These are phyloP conservation scores for Ascochyta clinopodiicola DNA, from an alignment of 2,329 filamentous ascomycete species.

Conservation along the genomic window DNA sequence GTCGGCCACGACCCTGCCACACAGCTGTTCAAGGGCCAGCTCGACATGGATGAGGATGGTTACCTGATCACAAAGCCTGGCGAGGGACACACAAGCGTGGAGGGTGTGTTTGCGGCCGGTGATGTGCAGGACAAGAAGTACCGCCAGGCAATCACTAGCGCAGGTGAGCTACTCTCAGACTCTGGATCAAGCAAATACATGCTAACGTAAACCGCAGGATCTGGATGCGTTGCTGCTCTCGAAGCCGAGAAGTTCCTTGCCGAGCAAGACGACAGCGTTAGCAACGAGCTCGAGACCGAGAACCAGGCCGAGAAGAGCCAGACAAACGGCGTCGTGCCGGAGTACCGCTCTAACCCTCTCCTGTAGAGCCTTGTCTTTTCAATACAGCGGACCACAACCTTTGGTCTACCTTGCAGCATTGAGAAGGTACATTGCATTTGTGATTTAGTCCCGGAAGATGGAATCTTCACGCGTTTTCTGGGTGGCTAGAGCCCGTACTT, in stretches of 20 bases:
- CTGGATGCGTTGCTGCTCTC: constrained; percentile 92
- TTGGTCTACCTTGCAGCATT: constrained; percentile 14
- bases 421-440: constrained; percentile 21
- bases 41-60: constrained; percentile 86
- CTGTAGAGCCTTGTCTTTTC: constrained; percentile 52
- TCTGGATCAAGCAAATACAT: background rate
- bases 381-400: background rate
- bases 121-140: constrained; percentile 99
- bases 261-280: constrained; percentile 69
- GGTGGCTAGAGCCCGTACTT: constrained; percentile 28
- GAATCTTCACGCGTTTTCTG: background rate
- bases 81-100: constrained; percentile 83
- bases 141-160: constrained; percentile 96
- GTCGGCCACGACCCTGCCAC: constrained; percentile 97
- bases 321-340: constrained; percentile 62
- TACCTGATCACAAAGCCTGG: constrained; percentile 91
- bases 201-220: constrained; percentile 62
- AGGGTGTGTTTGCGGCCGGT: constrained; percentile 94
- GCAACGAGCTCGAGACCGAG: constrained; percentile 55
- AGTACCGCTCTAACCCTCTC: constrained; percentile 70
- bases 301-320: constrained; percentile 59
- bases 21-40: constrained; percentile 84
- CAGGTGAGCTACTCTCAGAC: constrained; percentile 65
- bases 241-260: constrained; percentile 94
- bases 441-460: background rate